phyloP scores from a whole-genome alignment of 257 asterid genomes.

The Scutellaria minor region DNA sequence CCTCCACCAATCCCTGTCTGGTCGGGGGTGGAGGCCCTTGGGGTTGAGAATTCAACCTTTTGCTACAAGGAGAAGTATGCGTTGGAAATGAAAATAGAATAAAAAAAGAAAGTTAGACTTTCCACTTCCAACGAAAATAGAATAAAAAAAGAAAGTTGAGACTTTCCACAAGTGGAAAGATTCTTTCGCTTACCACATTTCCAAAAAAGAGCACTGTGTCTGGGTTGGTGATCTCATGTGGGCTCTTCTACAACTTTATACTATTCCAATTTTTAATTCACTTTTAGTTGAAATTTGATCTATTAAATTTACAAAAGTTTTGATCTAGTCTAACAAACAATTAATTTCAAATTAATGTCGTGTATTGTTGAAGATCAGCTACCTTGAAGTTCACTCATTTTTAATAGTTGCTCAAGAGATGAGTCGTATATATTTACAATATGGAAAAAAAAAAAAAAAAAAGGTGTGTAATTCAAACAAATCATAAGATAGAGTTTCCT shows the following conservation, averaged over 20 bases:
- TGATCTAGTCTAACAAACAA: constrained; percentile 14
- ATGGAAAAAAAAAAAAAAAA: no score
- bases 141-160: neutral
- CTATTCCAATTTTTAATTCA: neutral
- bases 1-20: no score
- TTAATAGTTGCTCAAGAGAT: neutral
- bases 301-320: constrained; percentile 8
- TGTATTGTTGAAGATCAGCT: neutral
- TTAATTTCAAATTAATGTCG: neutral
- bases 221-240: constrained; percentile 47
- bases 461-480: no score
- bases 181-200: constrained; percentile 41
- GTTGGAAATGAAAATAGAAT: constrained; percentile 41
- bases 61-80: constrained; percentile 36
- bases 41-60: no score
- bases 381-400: neutral
- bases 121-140: constrained; percentile 26
- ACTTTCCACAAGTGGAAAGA: constrained; percentile 58
- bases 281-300: neutral
- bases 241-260: constrained; percentile 37
- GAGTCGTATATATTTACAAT: no score
- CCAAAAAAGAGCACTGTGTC: constrained; percentile 36
- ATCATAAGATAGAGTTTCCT: no score
- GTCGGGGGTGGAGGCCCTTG: no score
- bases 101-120: neutral